Evolutionary conservation across 805 yeast species (phyloP), one percentile per base, ranked within the genome.

Genomic region (Torulaspora gathmanii): DNA sequence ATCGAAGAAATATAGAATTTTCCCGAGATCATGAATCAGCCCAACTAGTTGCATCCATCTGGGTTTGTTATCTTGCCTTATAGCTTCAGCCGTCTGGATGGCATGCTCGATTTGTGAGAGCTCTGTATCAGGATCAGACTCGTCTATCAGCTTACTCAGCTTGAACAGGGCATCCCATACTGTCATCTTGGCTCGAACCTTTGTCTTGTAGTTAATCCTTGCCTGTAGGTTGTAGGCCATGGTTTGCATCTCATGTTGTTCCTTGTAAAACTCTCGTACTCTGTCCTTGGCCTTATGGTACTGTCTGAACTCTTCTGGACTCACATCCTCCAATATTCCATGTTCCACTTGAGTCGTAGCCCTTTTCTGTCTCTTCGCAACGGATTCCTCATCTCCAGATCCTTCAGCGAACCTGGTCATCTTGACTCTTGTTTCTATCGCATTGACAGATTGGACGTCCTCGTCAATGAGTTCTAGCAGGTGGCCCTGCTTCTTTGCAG

Each of bases 21-120:
- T 82, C 0, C 89, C 89, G 48, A 82, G 65, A 58, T 82, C 89
- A 56, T 82, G 89, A 33, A 82, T 79, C 26, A 82, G 64, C 1
- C 89, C 89, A 6, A 82, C 86, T 19, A 82, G 64, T 60, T 82
- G 88, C 70, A 82, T 82, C 89, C 89, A 82, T 26, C 86, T 64
- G 0, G 89, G 89, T 57, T 79, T 78, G 1, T 77, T 75, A 53
- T 82, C 88, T 44, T 74, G 65, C 52, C 86, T 64, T 41, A 82
- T 82, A 4, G 87, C 86, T 56, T 82, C 87, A 3, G 88, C 88
- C 0, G 88, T 82, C 61, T 82, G 88, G 19, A 82, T 58, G 2
- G 87, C 87, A 60, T 82, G 89, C 53, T 82, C 87, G 41, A 82
- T 82, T 55, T 82, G 88, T 0, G 86, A 80, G 17, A 82, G 67